Conservation (phyloP, 768 basidiomycete species). For the Pleurotus tuber-regium region DNA sequence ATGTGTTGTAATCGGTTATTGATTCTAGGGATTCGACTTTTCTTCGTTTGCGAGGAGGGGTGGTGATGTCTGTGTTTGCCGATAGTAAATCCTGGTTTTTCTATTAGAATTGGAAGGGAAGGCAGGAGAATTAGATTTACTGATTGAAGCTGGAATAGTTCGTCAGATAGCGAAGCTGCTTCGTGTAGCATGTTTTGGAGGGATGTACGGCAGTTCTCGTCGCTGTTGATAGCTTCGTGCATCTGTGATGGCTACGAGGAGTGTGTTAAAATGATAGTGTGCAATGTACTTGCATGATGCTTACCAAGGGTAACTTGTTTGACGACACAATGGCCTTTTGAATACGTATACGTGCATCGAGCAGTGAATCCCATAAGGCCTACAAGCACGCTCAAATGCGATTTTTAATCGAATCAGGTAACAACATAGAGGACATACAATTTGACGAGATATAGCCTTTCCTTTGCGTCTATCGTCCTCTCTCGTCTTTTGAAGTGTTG, state of each 20-base stretch:
- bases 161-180: conserved; percentile 58
- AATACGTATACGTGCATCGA: conserved; percentile 88
- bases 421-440: conserved; percentile 47
- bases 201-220: conserved; percentile 39
- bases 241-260: conserved; percentile 30
- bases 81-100: conserved; percentile 40
- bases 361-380: conserved; percentile 82
- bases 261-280: conserved; percentile 11
- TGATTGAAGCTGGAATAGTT: conserved; percentile 68
- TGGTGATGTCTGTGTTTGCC: conserved; percentile 43
- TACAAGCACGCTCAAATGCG: too few species aligned
- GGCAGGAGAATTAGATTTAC: conserved; percentile 31
- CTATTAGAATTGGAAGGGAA: neutral
- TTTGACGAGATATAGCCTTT: conserved; percentile 76
- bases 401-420: too few species aligned
- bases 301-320: conserved; percentile 64
- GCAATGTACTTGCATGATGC: conserved; percentile 20
- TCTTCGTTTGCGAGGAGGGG: conserved; percentile 58
- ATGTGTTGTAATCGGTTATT: conserved; percentile 28
- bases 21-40: conserved; percentile 32
- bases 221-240: conserved; percentile 30
- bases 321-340: conserved; percentile 75
- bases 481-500: conserved; percentile 53
- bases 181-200: conserved; percentile 57
- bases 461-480: conserved; percentile 81